Evolutionary conservation across 306 rosid species (phyloP).

Genomic region (Amphicarpaea edgeworthii): DNA sequence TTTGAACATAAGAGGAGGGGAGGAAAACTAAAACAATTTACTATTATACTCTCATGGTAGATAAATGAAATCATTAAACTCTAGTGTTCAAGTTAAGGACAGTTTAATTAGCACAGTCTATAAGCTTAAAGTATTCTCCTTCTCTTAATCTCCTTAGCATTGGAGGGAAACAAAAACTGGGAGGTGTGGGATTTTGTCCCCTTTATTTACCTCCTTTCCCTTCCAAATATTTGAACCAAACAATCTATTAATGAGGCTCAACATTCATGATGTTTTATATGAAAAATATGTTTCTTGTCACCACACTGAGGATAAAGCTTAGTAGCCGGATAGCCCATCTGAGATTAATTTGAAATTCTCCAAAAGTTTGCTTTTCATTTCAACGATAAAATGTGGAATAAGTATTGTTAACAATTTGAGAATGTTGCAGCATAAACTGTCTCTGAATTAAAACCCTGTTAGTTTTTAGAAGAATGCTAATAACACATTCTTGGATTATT

Average conservation of each 20-base stretch:
- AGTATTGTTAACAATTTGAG: background rate
- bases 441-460: constrained; percentile 26
- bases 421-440: constrained; percentile 23
- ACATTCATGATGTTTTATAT: constrained; percentile 11
- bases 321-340: constrained; percentile 14
- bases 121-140: background rate
- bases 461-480: background rate
- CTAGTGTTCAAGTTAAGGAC: background rate
- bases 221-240: background rate
- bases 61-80: background rate
- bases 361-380: background rate
- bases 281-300: constrained; percentile 13
- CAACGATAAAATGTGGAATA: constrained; percentile 17
- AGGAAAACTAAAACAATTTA: background rate
- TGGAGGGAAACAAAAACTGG: background rate
- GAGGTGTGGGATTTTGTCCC: background rate
- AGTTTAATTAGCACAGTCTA: background rate
- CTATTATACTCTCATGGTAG: background rate
- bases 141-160: background rate
- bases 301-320: constrained; percentile 4
- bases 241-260: background rate
- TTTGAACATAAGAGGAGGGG: constrained; percentile 15
- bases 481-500: background rate
- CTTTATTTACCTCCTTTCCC: background rate
- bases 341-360: constrained; percentile 13